Base-by-base conservation (phyloP, 1,284 basidiomycete genomes). In the Ganoderma leucocontextum region DNA sequence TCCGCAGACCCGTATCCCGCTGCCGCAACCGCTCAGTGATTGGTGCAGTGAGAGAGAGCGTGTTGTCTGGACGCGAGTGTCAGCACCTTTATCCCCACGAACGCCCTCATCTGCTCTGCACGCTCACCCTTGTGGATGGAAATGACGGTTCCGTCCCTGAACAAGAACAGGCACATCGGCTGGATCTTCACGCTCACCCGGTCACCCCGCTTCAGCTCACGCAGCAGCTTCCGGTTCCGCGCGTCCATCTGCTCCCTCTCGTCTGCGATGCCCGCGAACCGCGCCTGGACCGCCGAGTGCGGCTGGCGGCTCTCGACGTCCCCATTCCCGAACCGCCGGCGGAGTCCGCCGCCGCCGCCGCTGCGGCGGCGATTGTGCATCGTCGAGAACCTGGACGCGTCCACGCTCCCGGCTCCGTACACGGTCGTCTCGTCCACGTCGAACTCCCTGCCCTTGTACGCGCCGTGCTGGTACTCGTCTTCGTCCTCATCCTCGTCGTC, bases 161-260 rank as follows among this genome's bases (percentile, higher is more conserved):
- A 83, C 29, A 92, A 80, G 79, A 91, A 91, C 58, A 91, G 84
- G 76, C 84, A 91, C 81, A 91, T 83, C 0, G 90, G 87, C 19
- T 83, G 81, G 29, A 89, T 83, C 61, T 84, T 82, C 49, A 91
- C 89, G 62, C 86, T 81, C 0, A 92, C 86, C 65, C 89, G 82
- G 29, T 88, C 87, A 9, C 84, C 88, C 77, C 86, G 80, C 75
- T 88, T 91, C 64, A 91, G 80, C 22, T 85, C 83, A 25, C 70
- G 73, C 25, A 80, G 74, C 19, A 81, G 69, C 61, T 84, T 81
- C 47, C 90, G 79, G 60, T 76, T 75, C 29, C 75, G 70, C 15
- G 72, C 74, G 60, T 74, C 72, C 60, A 72, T 78, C 61, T 65
- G 66, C 55, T 73, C 69, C 69, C 70, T 65, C 22, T 39, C 60